Evolutionary conservation across 2,329 filamentous ascomycete genomes (phyloP).

Genomic region (Fusarium guadeloupense): DNA sequence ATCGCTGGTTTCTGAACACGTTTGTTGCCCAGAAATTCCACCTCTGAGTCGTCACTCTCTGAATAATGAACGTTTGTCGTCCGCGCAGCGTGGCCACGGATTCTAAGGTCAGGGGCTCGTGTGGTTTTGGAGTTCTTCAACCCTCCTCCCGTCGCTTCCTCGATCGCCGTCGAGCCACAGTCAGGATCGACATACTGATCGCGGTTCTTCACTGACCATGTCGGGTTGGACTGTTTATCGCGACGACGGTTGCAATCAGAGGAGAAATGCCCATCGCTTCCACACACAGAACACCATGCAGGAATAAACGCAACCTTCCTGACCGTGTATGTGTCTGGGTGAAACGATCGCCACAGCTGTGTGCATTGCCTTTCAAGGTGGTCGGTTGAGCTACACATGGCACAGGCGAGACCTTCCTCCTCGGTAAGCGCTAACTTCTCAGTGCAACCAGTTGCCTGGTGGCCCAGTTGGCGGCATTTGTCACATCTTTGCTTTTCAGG

Average conservation of each 20-base stretch:
- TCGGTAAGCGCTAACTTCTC: slow-evolving; percentile 64
- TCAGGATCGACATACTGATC: slow-evolving; percentile 59
- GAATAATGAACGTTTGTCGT: slow-evolving; percentile 55
- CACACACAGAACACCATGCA: slow-evolving; percentile 66
- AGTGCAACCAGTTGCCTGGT: slow-evolving; percentile 59
- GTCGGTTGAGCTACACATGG: slow-evolving; percentile 63
- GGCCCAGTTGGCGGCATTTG: slow-evolving; percentile 72
- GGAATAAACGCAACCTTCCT: slow-evolving; percentile 61
- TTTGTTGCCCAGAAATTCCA: slow-evolving; percentile 53
- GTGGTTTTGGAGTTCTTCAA: slow-evolving; percentile 36
- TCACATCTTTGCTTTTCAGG: slow-evolving; percentile 60
- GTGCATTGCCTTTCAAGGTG: slow-evolving; percentile 70
- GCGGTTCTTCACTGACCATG: slow-evolving; percentile 63
- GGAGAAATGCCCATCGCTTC: slow-evolving; percentile 63
- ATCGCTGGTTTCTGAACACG: slow-evolving; percentile 45
- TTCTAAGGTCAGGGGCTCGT: slow-evolving; percentile 45
- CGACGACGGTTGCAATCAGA: slow-evolving; percentile 59
- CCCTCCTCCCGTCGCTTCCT: slow-evolving; percentile 38
- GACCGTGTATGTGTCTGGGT: slow-evolving; percentile 51
- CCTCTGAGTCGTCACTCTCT: slow-evolving; percentile 59
- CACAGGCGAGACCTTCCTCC: slow-evolving; percentile 66
- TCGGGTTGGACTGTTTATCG: slow-evolving; percentile 49
- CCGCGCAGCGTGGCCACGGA: slow-evolving; percentile 48
- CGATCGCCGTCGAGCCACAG: slow-evolving; percentile 53
- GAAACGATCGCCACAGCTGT: slow-evolving; percentile 67